Evolutionary conservation across 176 grass and related monocot genomes (phyloP).

Genomic region (Triticum dicoccoides): DNA sequence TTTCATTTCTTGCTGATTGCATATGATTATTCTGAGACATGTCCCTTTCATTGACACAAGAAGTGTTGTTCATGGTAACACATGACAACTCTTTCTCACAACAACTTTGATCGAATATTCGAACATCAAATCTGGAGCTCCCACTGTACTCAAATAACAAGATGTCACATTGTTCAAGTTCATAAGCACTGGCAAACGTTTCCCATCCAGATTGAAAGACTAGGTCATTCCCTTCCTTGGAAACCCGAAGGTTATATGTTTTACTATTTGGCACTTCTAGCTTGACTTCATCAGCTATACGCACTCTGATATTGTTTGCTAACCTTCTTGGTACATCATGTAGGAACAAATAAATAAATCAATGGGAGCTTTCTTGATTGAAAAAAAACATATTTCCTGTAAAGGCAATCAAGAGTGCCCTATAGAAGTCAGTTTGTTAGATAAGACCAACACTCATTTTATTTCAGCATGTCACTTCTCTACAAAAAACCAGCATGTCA

Average conservation of each 20-base stretch:
- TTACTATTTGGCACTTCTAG: conserved; percentile 24
- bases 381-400: not conserved
- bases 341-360: not conserved
- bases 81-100: not conserved
- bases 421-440: not conserved
- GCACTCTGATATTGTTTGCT: not conserved
- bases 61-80: not conserved
- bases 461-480: too few species aligned
- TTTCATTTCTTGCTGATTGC: not conserved
- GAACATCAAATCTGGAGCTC: conserved; percentile 30
- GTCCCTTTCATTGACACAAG: not conserved
- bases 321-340: conserved; percentile 30
- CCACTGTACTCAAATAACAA: conserved; percentile 28
- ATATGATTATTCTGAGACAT: not conserved
- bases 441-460: not conserved
- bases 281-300: not conserved
- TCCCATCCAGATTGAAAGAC: conserved; percentile 31
- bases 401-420: not conserved
- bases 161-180: conserved; percentile 8
- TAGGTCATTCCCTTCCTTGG: not conserved
- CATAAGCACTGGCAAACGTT: conserved; percentile 23
- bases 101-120: conserved; percentile 27
- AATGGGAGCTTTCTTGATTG: not conserved
- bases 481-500: too few species aligned
- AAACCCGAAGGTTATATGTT: conserved; percentile 11